Base-by-base conservation (phyloP, 2,329 filamentous ascomycete genomes). In the Ophiostoma novo-ulmi region DNA sequence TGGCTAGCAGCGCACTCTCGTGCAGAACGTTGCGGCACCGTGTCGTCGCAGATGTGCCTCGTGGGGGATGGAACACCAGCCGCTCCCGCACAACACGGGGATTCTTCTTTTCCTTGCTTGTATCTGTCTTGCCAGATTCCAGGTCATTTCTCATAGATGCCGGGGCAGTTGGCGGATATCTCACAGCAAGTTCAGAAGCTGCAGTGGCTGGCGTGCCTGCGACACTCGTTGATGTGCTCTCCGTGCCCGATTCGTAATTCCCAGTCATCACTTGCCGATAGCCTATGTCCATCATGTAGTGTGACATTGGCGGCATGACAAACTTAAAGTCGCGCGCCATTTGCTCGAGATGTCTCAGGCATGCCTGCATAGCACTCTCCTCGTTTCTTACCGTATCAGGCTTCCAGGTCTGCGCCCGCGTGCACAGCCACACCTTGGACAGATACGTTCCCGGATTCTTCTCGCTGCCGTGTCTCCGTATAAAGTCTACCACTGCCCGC, bases 21-120 rank as follows among this genome's bases (percentile, higher is more conserved):
- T 81, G 81, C 26, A 87, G 77, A 5, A 76, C 73, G 71, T 88
- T 88, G 38, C 73, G 74, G 74, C 82, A 84, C 61, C 75, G 78
- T 0, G 78, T 78, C 2, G 72, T 70, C 17, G 26, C 26, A 35
- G 65, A 14, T 31, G 65, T 68, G 20, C 79, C 77, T 6, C 77
- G 77, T 0, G 84, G 84, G 2, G 85, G 81, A 35, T 84, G 81
- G 73, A 85, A 85, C 14, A 86, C 78, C 13, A 80, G 80, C 48
- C 69, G 35, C 69, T n/a, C 36, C 4, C 22, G n/a, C 8, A 58
- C 52, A 58, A 17, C 14, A 17, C 31, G 41, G 35, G 31, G 31
- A 3, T 52, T 41, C 58, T 7, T 31, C 35, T 5, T 55, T 11
- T 31, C 17, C n/a, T 17, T 6, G 26, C 8, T 6, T 52, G 44